These are phyloP conservation scores for Geum urbanum DNA, from an alignment of 306 rosid species.

Conservation along the genomic window DNA sequence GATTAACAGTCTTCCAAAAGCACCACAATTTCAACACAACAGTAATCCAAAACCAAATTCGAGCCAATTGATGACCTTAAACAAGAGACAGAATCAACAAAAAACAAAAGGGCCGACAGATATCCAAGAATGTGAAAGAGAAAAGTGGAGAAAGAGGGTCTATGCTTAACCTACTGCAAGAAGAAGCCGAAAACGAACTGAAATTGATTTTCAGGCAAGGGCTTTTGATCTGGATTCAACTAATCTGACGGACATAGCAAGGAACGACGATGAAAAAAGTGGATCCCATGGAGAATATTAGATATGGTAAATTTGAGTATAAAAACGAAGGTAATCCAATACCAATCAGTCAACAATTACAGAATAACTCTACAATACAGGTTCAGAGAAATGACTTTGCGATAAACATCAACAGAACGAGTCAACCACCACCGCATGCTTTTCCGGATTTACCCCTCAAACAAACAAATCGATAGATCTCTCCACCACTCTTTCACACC, in stretches of 20 bases:
- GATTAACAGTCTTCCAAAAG: conserved; percentile 35
- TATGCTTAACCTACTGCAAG: conserved; percentile 6
- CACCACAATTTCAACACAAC: conserved; percentile 20
- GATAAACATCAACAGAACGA: conserved; percentile 71
- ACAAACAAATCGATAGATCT: conserved; percentile 17
- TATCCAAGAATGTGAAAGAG: neutral
- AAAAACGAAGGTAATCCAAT: neutral
- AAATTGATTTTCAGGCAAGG: neutral
- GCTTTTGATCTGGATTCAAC: conserved; percentile 40
- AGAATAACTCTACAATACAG: conserved; percentile 94
- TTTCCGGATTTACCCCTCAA: conserved; percentile 53
- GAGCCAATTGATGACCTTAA: conserved; percentile 16
- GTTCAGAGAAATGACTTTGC: conserved; percentile 79
- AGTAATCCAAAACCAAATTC: conserved; percentile 8
- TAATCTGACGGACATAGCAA: conserved; percentile 92
- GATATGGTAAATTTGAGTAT: neutral
- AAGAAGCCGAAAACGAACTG: conserved; percentile 2
- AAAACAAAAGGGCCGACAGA: neutral
- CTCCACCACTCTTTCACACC: conserved; percentile 31
- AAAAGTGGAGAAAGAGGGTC: neutral
- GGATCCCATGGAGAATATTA: conserved; percentile 71
- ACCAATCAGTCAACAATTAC: conserved; percentile 31
- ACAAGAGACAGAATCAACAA: neutral
- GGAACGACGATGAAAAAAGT: conserved; percentile 78
- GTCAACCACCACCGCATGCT: conserved; percentile 95